Conservation (phyloP, 164 flowering plant species). For the Liriodendron chinense region DNA sequence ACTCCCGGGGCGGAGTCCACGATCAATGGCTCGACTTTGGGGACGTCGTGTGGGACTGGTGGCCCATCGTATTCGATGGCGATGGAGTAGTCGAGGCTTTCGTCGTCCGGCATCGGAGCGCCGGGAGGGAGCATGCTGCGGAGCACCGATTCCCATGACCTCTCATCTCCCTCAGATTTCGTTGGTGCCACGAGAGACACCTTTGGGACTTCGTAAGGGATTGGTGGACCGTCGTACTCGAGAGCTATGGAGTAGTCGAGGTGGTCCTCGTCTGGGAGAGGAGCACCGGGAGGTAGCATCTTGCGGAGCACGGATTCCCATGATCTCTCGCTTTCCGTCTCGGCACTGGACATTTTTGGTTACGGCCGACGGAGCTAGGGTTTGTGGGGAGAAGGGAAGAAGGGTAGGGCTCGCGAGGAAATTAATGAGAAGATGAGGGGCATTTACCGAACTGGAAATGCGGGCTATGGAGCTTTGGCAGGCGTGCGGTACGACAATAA, state of each 20-base stretch:
- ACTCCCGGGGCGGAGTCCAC: conserved; percentile 12
- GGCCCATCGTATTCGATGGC: conserved; percentile 43
- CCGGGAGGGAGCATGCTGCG: conserved; percentile 40
- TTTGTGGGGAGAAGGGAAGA: not conserved
- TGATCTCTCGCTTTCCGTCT: conserved; percentile 14
- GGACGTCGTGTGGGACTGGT: conserved; percentile 31
- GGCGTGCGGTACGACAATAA: not conserved
- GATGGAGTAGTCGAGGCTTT: conserved; percentile 45
- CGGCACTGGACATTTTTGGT: conserved; percentile 1
- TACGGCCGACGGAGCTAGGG: not conserved
- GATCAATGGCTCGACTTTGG: conserved; percentile 37
- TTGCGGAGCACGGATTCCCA: conserved; percentile 38
- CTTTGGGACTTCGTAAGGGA: conserved; percentile 35
- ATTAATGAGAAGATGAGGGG: not conserved
- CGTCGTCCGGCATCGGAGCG: conserved; percentile 45
- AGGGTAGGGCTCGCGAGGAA: not conserved
- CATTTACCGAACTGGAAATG: not conserved
- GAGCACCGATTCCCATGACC: conserved; percentile 37
- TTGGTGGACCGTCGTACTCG: conserved; percentile 48
- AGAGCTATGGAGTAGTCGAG: conserved; percentile 58
- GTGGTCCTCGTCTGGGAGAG: conserved; percentile 48
- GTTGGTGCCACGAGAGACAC: conserved; percentile 28
- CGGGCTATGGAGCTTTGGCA: not conserved
- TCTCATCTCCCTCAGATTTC: conserved; percentile 8
- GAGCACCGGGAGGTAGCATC: conserved; percentile 58